Conservation (phyloP, 495 filamentous ascomycete genomes). For the Trichoderma gamsii region DNA sequence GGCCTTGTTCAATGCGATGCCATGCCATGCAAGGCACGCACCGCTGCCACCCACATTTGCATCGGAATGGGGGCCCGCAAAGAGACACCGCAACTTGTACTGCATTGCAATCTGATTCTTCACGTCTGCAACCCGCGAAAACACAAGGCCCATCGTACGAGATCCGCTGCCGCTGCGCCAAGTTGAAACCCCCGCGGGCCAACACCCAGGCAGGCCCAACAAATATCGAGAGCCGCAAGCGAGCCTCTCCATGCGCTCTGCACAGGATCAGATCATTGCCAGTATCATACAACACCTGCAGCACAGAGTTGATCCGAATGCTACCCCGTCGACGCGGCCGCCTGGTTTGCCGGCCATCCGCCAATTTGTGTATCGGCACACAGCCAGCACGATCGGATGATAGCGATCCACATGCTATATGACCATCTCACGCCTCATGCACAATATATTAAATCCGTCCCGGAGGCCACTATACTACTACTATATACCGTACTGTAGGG, state of each 20-base stretch:
- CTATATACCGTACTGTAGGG: background rate
- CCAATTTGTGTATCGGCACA: constrained; percentile 7
- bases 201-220: background rate
- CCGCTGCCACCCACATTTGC: background rate
- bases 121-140: background rate
- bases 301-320: constrained; percentile 3
- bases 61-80: background rate
- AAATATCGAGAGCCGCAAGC: constrained; percentile 3
- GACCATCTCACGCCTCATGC: constrained; percentile 7
- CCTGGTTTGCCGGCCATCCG: background rate
- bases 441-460: constrained; percentile 9
- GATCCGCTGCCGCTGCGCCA: background rate
- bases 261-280: background rate
- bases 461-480: background rate
- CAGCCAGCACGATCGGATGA: constrained; percentile 11
- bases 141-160: background rate
- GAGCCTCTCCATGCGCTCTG: background rate
- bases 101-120: background rate
- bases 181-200: too few relatives aligned
- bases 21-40: constrained; percentile 8
- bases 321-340: background rate
- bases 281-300: constrained; percentile 6
- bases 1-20: constrained; percentile 4
- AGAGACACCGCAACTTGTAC: constrained; percentile 1
- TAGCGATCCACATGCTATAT: constrained; percentile 10